Conservation (phyloP, 495 filamentous ascomycete species). For the Aspergillus ostianus region DNA sequence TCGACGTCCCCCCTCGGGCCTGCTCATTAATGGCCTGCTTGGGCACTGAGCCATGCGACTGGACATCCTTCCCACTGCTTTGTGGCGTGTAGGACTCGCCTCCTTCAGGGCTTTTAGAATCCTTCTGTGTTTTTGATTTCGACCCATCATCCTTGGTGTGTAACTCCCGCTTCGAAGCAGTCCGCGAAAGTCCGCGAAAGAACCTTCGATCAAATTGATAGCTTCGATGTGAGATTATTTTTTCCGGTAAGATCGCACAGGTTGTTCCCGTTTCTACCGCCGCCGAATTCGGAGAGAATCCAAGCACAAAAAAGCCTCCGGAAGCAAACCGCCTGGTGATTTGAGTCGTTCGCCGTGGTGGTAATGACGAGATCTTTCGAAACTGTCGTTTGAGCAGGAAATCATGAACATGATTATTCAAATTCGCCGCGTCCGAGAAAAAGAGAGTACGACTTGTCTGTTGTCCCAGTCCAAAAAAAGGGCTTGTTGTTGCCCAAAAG, state of each 20-base stretch:
- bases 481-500: conserved; percentile 44
- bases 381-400: conserved; percentile 21
- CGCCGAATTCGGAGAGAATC: conserved; percentile 34
- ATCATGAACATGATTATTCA: conserved; percentile 18
- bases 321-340: conserved; percentile 40
- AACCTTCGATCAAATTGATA: conserved; percentile 18
- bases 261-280: conserved; percentile 35
- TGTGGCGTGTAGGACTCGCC: conserved; percentile 11
- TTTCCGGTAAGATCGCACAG: conserved; percentile 33
- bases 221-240: conserved; percentile 25
- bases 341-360: conserved; percentile 23
- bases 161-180: conserved; percentile 33
- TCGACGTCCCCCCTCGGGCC: conserved; percentile 18
- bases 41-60: background rate
- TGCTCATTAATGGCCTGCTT: conserved; percentile 10
- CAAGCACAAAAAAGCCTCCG: conserved; percentile 37
- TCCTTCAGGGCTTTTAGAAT: conserved; percentile 16
- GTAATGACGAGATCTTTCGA: conserved; percentile 20
- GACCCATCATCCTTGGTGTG: conserved; percentile 30
- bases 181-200: conserved; percentile 9
- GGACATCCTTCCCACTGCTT: conserved; percentile 12
- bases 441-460: conserved; percentile 28
- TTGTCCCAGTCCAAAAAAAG: conserved; percentile 42
- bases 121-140: conserved; percentile 11
- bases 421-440: conserved; percentile 14